Base-by-base conservation (phyloP, 129 eudicot genomes). In the Cynara cardunculus region DNA sequence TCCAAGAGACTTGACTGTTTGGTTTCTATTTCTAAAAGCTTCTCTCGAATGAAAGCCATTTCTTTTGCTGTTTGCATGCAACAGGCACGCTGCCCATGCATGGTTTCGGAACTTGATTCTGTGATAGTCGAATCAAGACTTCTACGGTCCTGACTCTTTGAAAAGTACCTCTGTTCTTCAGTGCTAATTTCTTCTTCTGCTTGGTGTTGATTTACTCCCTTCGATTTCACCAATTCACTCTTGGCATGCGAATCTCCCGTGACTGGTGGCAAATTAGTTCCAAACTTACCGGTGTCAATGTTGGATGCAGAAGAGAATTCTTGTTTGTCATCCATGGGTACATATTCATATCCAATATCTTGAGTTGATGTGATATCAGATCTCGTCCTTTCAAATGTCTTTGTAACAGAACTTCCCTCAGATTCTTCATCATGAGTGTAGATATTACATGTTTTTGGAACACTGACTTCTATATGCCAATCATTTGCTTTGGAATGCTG, bases 81-180 rank as follows among this genome's bases (percentile, higher is more conserved):
- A 78, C 91, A 91, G 11, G 69, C 83, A 62, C 61, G 81, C n/a
- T 78, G 74, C 82, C 66, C 86, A 56, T 73, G 81, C 79, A 84
- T 69, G 46, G 81, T 34, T 25, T 68, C 89, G 26, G 91, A 87
- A 77, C 89, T 86, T 65, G 88, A 81, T 74, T 90, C 93, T 10
- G 96, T 94, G 75, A 91, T 85, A 3, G 96, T 89, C 34, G 98
- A 94, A 80, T 94, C 97, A 73, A 91, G 85, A 75, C 96, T 94
- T 59, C 88, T 82, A 37, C 94, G 93, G 66, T 91, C 94, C 81
- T 56, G 81, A 74, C 30, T 78, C 81, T 87, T 91, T 2, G 85
- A 71, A 27, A 82, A 77, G 78, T 86, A 88, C 73, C 87, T 83
- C 79, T 84, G 88, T 65, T 87, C 90, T 83, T 87, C 94, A 31